A percentile compares a stretch with the other conserved stretches of the same genome.
Conservation (phyloP, 2,329 filamentous ascomycete species). For the Aspergillus piperis region DNA sequence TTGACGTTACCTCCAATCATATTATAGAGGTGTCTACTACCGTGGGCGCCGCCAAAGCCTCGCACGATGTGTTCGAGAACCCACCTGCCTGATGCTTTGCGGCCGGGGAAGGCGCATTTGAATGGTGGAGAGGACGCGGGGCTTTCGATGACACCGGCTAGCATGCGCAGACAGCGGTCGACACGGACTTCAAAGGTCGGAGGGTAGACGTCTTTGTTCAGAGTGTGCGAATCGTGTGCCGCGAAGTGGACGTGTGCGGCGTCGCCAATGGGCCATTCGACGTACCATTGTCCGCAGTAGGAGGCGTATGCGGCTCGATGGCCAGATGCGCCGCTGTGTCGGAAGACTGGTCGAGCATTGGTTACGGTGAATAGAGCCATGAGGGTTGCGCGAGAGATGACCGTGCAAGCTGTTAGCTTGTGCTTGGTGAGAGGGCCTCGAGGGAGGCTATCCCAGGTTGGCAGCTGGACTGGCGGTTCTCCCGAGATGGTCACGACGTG, state of each 20-base stretch:
- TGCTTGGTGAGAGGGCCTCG: slow-evolving; percentile 8
- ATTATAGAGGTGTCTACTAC: slow-evolving; percentile 14
- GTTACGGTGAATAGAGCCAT: slow-evolving; percentile 10
- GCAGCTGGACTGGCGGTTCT: not conserved
- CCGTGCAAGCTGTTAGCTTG: slow-evolving; percentile 5
- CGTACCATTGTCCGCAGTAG: slow-evolving; percentile 11
- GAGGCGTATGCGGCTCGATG: slow-evolving; percentile 13
- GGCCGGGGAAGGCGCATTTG: slow-evolving; percentile 13
- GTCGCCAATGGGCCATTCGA: slow-evolving; percentile 12
- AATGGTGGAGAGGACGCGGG: not conserved
- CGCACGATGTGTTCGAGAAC: slow-evolving; percentile 4
- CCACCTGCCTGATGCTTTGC: slow-evolving; percentile 6
- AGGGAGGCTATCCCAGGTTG: not conserved
- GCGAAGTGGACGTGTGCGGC: slow-evolving; percentile 6
- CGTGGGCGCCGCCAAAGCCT: slow-evolving; percentile 12
- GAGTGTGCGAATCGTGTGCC: slow-evolving; percentile 7
- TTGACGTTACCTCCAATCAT: slow-evolving; percentile 14
- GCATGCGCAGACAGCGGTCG: slow-evolving; percentile 11
- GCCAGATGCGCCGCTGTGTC: slow-evolving; percentile 8
- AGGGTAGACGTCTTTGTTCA: slow-evolving; percentile 9
- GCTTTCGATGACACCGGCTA: slow-evolving; percentile 9
- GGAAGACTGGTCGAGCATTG: slow-evolving; percentile 5
- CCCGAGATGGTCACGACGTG: not conserved
- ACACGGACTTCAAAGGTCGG: slow-evolving; percentile 3
- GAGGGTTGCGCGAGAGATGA: slow-evolving; percentile 10